Evolutionary conservation across 192 early-diverging fungal genomes (phyloP).

Genomic region (Entomortierella beljakovae): DNA sequence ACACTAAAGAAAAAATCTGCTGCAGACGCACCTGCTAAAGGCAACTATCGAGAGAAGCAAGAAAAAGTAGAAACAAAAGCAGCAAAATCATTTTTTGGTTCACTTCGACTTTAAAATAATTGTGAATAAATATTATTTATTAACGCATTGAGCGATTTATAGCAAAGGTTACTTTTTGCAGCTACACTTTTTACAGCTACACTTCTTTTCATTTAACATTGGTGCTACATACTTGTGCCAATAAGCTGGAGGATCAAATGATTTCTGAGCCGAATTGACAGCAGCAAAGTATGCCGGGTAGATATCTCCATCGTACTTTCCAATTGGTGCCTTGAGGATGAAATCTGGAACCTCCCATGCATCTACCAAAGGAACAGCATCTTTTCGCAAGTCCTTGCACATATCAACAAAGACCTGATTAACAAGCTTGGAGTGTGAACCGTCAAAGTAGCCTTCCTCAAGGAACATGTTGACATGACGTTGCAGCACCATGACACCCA

Average conservation of each 20-base stretch:
- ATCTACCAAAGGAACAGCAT: conserved; percentile 64
- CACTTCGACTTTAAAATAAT: too few relatives aligned
- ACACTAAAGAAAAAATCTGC: neutral
- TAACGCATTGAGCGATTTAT: too few relatives aligned
- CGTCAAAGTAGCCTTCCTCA: conserved; percentile 63
- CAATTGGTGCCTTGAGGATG: conserved; percentile 68
- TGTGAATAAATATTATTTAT: too few relatives aligned
- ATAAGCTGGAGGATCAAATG: conserved; percentile 38
- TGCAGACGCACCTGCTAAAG: neutral
- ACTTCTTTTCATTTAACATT: too few relatives aligned
- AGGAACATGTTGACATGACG: conserved; percentile 56
- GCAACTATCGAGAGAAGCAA: neutral
- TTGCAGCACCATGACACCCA: conserved; percentile 55
- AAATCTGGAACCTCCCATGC: conserved; percentile 67
- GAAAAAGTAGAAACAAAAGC: neutral
- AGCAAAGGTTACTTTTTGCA: too few relatives aligned
- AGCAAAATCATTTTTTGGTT: conserved; percentile 2
- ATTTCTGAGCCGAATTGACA: conserved; percentile 47
- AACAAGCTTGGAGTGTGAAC: conserved; percentile 55
- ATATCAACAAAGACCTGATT: conserved; percentile 50
- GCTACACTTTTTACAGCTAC: too few relatives aligned
- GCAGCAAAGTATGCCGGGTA: conserved; percentile 59
- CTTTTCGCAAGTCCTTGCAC: conserved; percentile 57
- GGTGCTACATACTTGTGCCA: conserved; percentile 51
- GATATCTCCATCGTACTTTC: conserved; percentile 67